Conservation (phyloP, 495 filamentous ascomycete species). For the Hypoxylon trugodes region DNA sequence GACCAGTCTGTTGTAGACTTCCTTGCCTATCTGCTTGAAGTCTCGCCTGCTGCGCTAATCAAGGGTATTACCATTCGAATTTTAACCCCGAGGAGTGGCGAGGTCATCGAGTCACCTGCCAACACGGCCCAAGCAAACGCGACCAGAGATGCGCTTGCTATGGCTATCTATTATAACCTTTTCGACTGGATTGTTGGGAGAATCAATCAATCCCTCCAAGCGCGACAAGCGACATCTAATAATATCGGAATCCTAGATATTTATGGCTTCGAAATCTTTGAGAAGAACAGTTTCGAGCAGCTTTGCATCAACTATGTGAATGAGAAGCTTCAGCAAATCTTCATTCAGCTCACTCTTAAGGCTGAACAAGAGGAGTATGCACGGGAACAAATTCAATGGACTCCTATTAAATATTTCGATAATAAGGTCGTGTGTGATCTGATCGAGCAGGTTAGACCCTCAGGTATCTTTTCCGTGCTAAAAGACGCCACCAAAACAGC, state of each 20-base stretch:
- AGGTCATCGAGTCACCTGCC: conserved; percentile 89
- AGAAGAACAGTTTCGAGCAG: conserved; percentile 99
- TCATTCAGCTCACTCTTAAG: conserved; percentile 96
- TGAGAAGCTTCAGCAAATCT: conserved; percentile 99
- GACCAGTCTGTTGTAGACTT: conserved; percentile 94
- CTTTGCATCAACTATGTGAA: conserved; percentile 99
- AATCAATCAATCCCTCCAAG: conserved; percentile 88
- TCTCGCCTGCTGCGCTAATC: conserved; percentile 79
- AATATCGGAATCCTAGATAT: conserved; percentile 99
- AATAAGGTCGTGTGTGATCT: conserved; percentile 99
- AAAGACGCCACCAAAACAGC: conserved; percentile 98
- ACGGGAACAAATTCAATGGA: conserved; percentile 96
- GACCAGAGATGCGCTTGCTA: conserved; percentile 92
- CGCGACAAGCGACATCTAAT: conserved; percentile 76
- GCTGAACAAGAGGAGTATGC: conserved; percentile 99
- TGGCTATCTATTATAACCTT: conserved; percentile 95
- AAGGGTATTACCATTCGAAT: conserved; percentile 90
- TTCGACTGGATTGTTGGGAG: conserved; percentile 99
- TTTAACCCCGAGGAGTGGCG: conserved; percentile 86
- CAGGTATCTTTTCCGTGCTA: conserved; percentile 93
- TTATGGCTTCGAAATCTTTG: conserved; percentile 99
- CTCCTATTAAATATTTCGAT: conserved; percentile 99
- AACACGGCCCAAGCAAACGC: conserved; percentile 91
- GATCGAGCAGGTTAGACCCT: conserved; percentile 91
- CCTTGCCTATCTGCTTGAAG: conserved; percentile 91